Evolutionary conservation across 768 basidiomycete genomes (phyloP), one percentile per base, ranked within the genome.

Genomic region (Panaeolus cyanescens): DNA sequence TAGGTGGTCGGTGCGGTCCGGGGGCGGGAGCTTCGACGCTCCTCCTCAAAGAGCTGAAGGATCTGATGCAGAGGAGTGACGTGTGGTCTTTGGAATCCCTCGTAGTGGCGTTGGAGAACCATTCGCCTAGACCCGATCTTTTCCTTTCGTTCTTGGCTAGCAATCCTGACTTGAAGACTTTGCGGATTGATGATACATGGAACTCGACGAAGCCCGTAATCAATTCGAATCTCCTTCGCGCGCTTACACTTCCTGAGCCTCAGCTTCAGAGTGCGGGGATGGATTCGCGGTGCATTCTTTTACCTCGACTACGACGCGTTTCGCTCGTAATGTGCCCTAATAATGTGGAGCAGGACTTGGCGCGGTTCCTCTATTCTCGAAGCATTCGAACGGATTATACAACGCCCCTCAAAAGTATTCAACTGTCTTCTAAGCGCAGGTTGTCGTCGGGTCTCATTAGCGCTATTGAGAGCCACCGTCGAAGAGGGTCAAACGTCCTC

Each of bases 171-270:
- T 31, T 67, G 31, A 50, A 31, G 22, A 36, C 45, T 20, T 42
- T 67, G 30, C 30, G 25, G 15, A 62, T 67, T 10, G 60, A 63
- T 32, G 66, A 67, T 25, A 58, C 56, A 10, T 60, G 57, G 58
- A 55, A 32, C 6, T 54, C 39, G 20, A 37, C 63, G 17, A 58
- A 32, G 37, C 62, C 64, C 4, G 19, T 65, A 2, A 33, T 65
- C 1, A 63, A 59, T 3, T 32, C 57, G 10, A 54, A 37, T 5
- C 30, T 67, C n/a, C 55, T 67, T 5, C 32, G 39, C 3, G 40
- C 62, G 0, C 66, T 67, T 28, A 62, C 66, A n/a, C 45, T 50
- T 5, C 45, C 45, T 25, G 3, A 22, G 15, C 25, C 25, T 3
- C 45, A 50, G 30, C 15, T 6, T 2, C 25, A 50, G 12, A 50